Evolutionary conservation across 495 filamentous ascomycete genomes (phyloP), one percentile per base, ranked within the genome.

Genomic region (Pseudoneurospora amorphoporcata): DNA sequence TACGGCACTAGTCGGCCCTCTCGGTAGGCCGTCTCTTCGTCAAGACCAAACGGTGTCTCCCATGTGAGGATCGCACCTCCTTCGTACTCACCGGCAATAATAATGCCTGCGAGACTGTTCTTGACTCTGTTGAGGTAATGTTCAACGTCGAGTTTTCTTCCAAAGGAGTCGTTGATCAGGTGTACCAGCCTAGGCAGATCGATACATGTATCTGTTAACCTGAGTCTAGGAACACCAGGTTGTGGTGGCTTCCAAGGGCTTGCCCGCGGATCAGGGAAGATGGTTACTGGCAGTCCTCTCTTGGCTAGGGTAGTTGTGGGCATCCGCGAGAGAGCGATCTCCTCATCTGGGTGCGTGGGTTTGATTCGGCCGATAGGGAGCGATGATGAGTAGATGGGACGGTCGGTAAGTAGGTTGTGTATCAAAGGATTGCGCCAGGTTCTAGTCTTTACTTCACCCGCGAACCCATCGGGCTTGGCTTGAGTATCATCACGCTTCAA

Each of bases 31-130:
- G 85, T 84, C 68, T 87, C 84, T 68, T 88, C 83, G 19, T 78
- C 69, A 2, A 90, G 80, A 0, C 86, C 86, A 0, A 88, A 89
- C 0, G 94, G 93, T 39, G 85, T 83, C 84, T 99, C 95, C 95
- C 95, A 99, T 2, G 95, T 99, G 19, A 98, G 83, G 41, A 99
- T 89, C 9, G 95, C 95, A 2, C 92, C 95, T 69, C 95, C 95
- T 84, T 98, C 95, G 78, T 99, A 99, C 73, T 97, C 92, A 4
- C 95, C 95, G 0, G 95, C 96, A 71, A 99, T 90, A 70, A 99
- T 97, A 70, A 98, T 81, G 4, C 94, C 96, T 5, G 95, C 95
- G 0, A 97, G 86, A 16, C 90, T 90, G 39, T 89, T 87, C 37
- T 92, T 86, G 47, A 97, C 88, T 40, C 95, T 90, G 19, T 84